phyloP scores from a whole-genome alignment of 345 rosid species.

The Aquilaria yunnanensis region DNA sequence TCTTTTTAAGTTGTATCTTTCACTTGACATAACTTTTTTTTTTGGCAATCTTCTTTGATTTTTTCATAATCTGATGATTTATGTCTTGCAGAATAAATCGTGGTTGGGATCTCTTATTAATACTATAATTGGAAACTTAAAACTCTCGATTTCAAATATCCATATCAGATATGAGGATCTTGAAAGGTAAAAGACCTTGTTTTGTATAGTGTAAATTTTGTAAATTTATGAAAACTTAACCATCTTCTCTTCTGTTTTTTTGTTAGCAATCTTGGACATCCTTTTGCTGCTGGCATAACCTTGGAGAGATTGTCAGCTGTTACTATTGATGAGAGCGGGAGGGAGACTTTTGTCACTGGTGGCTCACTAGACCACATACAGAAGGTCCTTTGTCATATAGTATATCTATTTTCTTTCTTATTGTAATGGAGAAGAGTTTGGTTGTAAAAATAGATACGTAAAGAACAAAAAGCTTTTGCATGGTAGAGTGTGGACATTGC shows the following conservation, averaged over 20 bases:
- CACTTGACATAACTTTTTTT: no score
- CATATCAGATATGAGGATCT: constrained; percentile 97
- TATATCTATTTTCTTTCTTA: no score
- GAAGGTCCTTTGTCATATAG: constrained; percentile 44
- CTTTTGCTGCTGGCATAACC: constrained; percentile 83
- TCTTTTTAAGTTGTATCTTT: no score
- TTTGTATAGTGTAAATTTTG: no score
- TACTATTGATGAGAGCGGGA: constrained; percentile 84
- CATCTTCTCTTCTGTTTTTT: not conserved
- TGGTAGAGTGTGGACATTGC: no score
- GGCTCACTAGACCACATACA: constrained; percentile 67
- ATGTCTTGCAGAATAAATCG: constrained; percentile 66
- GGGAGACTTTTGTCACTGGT: constrained; percentile 84
- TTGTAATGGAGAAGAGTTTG: not conserved
- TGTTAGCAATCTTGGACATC: constrained; percentile 85
- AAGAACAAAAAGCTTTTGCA: no score
- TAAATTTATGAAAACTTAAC: not conserved
- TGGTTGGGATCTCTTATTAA: constrained; percentile 95
- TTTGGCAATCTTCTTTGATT: no score
- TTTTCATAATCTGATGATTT: no score
- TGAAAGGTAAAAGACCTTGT: constrained; percentile 56
- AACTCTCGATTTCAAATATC: constrained; percentile 93
- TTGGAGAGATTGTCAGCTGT: constrained; percentile 92
- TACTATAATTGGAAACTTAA: constrained; percentile 92
- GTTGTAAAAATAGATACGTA: no score